phyloP scores from a whole-genome alignment of 768 basidiomycete genomes.

The Agaricus bisporus region DNA sequence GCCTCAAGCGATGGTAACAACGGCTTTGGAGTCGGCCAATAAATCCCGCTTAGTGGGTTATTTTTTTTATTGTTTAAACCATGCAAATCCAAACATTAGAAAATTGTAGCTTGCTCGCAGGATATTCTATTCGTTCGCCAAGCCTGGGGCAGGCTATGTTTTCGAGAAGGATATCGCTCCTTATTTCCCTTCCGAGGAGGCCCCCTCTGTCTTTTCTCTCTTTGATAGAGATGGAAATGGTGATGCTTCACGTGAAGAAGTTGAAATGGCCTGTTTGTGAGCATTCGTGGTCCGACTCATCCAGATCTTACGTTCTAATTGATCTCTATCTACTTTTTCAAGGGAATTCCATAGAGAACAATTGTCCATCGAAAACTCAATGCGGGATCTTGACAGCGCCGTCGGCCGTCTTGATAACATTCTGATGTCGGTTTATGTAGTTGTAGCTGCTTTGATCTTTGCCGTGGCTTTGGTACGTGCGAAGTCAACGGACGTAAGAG shows the following conservation, averaged over 20 bases:
- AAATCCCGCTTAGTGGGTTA: conserved; percentile 59
- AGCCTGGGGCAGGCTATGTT: conserved; percentile 51
- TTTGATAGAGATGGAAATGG: conserved; percentile 74
- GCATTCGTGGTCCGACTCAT: conserved; percentile 10
- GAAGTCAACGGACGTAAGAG: conserved; percentile 4
- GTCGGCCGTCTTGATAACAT: conserved; percentile 85
- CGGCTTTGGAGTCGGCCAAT: conserved; percentile 72
- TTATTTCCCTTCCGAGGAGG: conserved; percentile 69
- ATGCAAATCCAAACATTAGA: conserved; percentile 2
- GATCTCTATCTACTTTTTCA: conserved; percentile 5
- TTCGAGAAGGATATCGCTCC: conserved; percentile 62
- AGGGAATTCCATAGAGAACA: conserved; percentile 85
- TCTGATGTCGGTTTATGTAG: conserved; percentile 71
- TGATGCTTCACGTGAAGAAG: conserved; percentile 63
- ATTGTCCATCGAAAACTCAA: conserved; percentile 74
- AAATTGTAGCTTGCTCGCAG: conserved; percentile 64
- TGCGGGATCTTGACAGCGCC: conserved; percentile 87
- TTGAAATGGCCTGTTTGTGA: conserved; percentile 70
- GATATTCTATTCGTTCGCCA: conserved; percentile 80
- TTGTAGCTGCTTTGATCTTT: conserved; percentile 71
- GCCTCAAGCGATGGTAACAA: conserved; percentile 73
- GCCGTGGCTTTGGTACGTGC: conserved; percentile 68
- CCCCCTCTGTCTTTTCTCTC: conserved; percentile 57
- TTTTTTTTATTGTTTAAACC: conserved; percentile 3
- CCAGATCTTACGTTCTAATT: not conserved